phyloP scores from a whole-genome alignment of 2,329 filamentous ascomycete genomes.

The Hymenoscyphus occultus region DNA sequence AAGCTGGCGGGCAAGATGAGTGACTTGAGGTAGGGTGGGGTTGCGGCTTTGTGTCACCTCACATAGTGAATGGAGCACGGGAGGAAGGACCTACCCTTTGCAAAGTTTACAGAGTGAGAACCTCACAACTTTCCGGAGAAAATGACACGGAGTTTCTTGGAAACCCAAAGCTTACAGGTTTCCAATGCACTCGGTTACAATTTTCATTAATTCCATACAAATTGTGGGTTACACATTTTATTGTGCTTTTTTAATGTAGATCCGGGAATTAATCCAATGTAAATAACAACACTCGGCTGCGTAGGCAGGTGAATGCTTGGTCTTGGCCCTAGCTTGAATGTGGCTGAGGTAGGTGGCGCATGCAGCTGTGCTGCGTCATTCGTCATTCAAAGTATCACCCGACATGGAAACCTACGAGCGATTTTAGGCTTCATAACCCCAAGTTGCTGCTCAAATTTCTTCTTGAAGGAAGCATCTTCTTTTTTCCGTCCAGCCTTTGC shows the following conservation, averaged over 20 bases:
- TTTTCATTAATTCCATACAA: too few relatives aligned
- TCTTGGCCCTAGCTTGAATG: too few relatives aligned
- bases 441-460: not conserved
- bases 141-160: too few relatives aligned
- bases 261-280: too few relatives aligned
- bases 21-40: not conserved
- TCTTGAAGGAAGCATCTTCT: not conserved
- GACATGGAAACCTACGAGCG: not conserved
- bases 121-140: not conserved
- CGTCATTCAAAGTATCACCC: not conserved
- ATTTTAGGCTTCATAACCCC: not conserved
- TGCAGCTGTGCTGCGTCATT: not conserved
- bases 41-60: not conserved
- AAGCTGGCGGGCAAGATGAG: not conserved
- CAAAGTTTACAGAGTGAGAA: not conserved
- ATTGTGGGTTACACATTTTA: too few relatives aligned
- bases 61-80: not conserved
- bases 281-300: too few relatives aligned
- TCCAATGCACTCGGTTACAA: too few relatives aligned
- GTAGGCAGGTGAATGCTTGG: too few relatives aligned
- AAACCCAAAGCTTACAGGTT: too few relatives aligned
- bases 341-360: not conserved
- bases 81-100: not conserved
- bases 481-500: not conserved
- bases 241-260: too few relatives aligned